Evolutionary conservation across 179 eudicot species (phyloP).

Genomic region (Spergularia azorica): DNA sequence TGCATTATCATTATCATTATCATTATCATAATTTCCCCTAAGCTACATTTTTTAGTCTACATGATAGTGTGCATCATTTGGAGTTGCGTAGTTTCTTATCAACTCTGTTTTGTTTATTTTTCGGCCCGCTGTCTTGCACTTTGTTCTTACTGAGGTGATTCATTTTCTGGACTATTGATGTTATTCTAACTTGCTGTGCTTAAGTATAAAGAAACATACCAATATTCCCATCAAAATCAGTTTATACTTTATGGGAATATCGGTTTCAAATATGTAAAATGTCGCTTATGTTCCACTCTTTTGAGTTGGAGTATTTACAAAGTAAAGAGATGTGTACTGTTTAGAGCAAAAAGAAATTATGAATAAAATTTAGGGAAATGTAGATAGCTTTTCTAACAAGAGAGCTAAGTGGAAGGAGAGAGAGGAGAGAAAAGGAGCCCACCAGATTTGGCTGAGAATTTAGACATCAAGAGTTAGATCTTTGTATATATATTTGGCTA

Average conservation of each 20-base stretch:
- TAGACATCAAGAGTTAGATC: conserved; percentile 30
- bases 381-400: conserved; percentile 43
- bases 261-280: conserved; percentile 16
- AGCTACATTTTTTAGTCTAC: conserved; percentile 16
- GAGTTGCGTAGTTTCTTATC: background rate
- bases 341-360: conserved; percentile 16
- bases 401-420: conserved; percentile 31
- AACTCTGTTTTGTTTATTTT: background rate
- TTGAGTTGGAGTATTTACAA: conserved; percentile 36
- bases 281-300: conserved; percentile 43
- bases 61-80: background rate
- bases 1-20: conserved; percentile 7
- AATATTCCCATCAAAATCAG: conserved; percentile 30
- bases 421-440: conserved; percentile 29
- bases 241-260: conserved; percentile 21
- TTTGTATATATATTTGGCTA: background rate
- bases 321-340: conserved; percentile 31
- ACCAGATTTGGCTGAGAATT: conserved; percentile 27
- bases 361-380: conserved; percentile 4
- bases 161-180: conserved; percentile 23
- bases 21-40: conserved; percentile 17
- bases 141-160: conserved; percentile 9
- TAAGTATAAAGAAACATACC: conserved; percentile 23
- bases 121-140: conserved; percentile 6
- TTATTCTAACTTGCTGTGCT: conserved; percentile 29